Base-by-base conservation (phyloP, 352 stramenopile species). In the Blastocystis sp. region DNA sequence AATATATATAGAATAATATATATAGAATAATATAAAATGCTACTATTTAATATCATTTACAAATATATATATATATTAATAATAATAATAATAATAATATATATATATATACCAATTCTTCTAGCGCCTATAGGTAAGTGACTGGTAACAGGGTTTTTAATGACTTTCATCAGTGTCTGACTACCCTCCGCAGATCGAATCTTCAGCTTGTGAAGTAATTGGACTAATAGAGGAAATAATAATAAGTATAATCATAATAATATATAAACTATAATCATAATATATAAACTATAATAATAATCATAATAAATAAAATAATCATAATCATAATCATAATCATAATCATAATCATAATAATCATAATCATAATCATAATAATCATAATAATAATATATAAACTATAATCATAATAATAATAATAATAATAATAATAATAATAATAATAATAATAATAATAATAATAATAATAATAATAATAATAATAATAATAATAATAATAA, bases 161-260 rank as follows among this genome's bases (percentile, higher is more conserved):
- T 93, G 28, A 99, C 87, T 65, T 93, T 95, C 58, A 99, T 78
- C 32, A 99, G 39, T 0, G 57, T 70, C 24, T 69, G 81, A 55
- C 84, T 88, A 56, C 82, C 80, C 55, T 93, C 83, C n/a, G 82
- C 86, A 44, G 89, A 92, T 56, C 91, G 88, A 69, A 99, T 96
- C 75, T 96, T 97, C 70, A 98, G 82, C 75, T 94, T 96, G 76
- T 99, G 91, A 18, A 99, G 78, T 55, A 99, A 70, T 80, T 99
- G 92, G 45, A 97, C 90, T 91, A 70, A 23, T 28, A 68, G 90
- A 91, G 64, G 80, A 80, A 54, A 75, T 83, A 65, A 92, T 93
- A 18, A 91, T 76, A 5, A 88, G 88, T n/a, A n/a, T n/a, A n/a
- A n/a, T n/a, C n/a, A n/a, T n/a, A n/a, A n/a, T n/a, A n/a, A n/a